These are phyloP conservation scores for Sinapis alba DNA, from an alignment of 441 rosid species.

Conservation along the genomic window DNA sequence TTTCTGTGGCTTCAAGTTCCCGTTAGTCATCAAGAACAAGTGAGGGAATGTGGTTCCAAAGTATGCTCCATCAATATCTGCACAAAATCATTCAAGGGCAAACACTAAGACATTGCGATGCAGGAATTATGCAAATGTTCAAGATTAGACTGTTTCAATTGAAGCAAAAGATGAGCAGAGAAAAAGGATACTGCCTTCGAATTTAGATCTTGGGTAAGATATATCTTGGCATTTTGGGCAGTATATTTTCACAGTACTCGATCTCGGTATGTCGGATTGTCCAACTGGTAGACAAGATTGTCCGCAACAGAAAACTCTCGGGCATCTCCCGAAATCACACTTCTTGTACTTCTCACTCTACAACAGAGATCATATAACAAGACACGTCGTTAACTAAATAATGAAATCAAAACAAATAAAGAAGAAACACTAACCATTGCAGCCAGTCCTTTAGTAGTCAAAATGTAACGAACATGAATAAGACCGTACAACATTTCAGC, in stretches of 20 bases:
- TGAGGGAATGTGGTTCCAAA: constrained; percentile 96
- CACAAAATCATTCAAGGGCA: constrained; percentile 48
- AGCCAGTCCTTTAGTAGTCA: constrained; percentile 94
- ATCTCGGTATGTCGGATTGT: constrained; percentile 78
- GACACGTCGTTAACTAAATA: constrained; percentile 19
- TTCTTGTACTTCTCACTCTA: constrained; percentile 77
- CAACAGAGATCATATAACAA: constrained; percentile 8
- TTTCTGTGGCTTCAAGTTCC: constrained; percentile 86
- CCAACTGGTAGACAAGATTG: constrained; percentile 86
- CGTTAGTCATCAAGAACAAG: constrained; percentile 88
- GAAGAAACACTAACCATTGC: constrained; percentile 67
- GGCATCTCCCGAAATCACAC: constrained; percentile 80
- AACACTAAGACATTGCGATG: constrained; percentile 14
- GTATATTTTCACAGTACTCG: constrained; percentile 73
- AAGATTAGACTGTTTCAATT: neutral
- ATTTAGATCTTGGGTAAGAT: constrained; percentile 77
- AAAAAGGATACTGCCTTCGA: constrained; percentile 96
- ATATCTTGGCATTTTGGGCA: constrained; percentile 81
- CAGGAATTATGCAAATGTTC: neutral
- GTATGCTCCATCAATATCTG: constrained; percentile 95
- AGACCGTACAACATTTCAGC: constrained; percentile 96
- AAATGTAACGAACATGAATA: constrained; percentile 85
- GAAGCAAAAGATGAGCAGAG: too few species aligned
- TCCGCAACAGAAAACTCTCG: constrained; percentile 80
- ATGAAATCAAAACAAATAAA: neutral